Percentiles rank a stretch among this genome's conserved stretches.
Conservation (phyloP, 495 filamentous ascomycete genomes). For the Penicillium paxilli region DNA sequence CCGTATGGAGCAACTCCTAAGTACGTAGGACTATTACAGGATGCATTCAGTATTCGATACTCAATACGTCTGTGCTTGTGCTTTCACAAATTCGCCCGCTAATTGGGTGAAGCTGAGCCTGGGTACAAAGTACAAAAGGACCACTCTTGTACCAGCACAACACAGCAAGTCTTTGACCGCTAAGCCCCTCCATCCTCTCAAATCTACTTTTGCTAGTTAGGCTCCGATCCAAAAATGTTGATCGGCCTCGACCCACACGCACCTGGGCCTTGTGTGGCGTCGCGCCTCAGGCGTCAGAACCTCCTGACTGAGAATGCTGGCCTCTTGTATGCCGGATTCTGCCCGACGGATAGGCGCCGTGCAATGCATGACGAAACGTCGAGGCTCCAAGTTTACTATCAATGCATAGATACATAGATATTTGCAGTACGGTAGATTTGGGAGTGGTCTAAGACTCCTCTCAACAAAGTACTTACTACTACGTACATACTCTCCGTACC, state of each 20-base stretch:
- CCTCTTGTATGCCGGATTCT: neutral
- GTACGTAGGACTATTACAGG: neutral
- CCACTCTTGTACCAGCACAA: neutral
- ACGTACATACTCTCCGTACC: too few species aligned
- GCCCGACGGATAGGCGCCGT: slow-evolving; percentile 1
- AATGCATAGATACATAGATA: neutral
- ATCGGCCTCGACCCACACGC: slow-evolving; percentile 18
- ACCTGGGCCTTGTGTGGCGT: slow-evolving; percentile 29
- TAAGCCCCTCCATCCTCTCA: neutral
- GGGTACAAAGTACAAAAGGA: neutral
- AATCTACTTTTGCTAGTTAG: neutral
- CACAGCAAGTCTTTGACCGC: neutral
- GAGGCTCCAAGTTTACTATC: neutral
- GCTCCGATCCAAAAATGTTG: slow-evolving; percentile 8
- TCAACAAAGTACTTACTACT: neutral
- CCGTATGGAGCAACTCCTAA: too few species aligned
- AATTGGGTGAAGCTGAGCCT: too few species aligned
- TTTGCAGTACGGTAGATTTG: neutral
- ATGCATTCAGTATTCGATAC: too few species aligned
- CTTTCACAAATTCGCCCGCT: too few species aligned
- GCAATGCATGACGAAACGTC: slow-evolving; percentile 5
- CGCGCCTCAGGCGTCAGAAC: slow-evolving; percentile 21
- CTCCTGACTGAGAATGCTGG: slow-evolving; percentile 5
- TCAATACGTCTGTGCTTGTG: too few species aligned
- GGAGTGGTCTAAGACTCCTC: neutral